Percentiles rank a stretch among this genome's conserved stretches.
Evolutionary conservation across 495 filamentous ascomycete genomes (phyloP).

Genomic region (Aspergillus sclerotiicarbonarius): DNA sequence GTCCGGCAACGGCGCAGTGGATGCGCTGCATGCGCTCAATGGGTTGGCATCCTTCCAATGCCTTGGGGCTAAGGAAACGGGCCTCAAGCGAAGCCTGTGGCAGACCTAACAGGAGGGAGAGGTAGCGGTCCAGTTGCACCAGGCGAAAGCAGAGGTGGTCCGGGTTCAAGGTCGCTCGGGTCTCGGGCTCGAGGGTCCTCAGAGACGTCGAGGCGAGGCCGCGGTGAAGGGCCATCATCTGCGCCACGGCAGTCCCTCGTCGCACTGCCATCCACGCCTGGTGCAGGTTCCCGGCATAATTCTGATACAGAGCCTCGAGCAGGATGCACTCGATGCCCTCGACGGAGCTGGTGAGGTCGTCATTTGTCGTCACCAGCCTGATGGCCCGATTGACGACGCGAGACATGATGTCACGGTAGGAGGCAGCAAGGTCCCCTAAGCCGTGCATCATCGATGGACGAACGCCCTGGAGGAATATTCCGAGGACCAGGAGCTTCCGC

Average conservation of each 20-base stretch:
- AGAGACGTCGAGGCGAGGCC: not conserved
- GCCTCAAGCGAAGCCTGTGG: slow-evolving; percentile 37
- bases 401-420: slow-evolving; percentile 28
- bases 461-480: slow-evolving; percentile 40
- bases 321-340: slow-evolving; percentile 52
- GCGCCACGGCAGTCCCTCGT: slow-evolving; percentile 28
- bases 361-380: slow-evolving; percentile 44
- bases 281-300: slow-evolving; percentile 45
- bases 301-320: slow-evolving; percentile 45
- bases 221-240: slow-evolving; percentile 11
- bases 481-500: slow-evolving; percentile 43
- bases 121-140: slow-evolving; percentile 38
- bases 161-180: slow-evolving; percentile 13
- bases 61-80: slow-evolving; percentile 20
- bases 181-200: slow-evolving; percentile 19
- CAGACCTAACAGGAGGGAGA: slow-evolving; percentile 50
- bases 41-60: slow-evolving; percentile 14
- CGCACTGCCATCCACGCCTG: slow-evolving; percentile 40
- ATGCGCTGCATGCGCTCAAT: slow-evolving; percentile 27
- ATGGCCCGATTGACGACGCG: slow-evolving; percentile 35
- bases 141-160: slow-evolving; percentile 29
- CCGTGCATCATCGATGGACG: slow-evolving; percentile 20
- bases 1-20: slow-evolving; percentile 28
- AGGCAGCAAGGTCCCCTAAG: not conserved
- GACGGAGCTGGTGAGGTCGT: slow-evolving; percentile 41